Evolutionary conservation across 805 yeast species (phyloP), one percentile per base, ranked within the genome.

Genomic region (Brettanomyces anomalus): DNA sequence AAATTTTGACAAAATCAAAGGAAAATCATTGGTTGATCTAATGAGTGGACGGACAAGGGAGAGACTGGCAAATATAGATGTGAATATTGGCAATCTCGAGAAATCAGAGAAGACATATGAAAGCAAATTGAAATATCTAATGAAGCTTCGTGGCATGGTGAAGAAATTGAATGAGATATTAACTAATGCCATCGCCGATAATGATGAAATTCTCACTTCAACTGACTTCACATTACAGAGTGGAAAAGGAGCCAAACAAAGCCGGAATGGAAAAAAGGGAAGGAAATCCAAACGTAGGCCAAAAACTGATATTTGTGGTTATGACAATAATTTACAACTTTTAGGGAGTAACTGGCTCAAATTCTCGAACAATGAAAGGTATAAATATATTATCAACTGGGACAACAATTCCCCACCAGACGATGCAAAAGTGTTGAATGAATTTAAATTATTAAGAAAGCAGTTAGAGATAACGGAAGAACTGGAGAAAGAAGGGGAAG

Each of bases 251-350:
- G 42, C 19, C 48, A 44, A 46, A 43, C 43, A 42, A 18, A 38
- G 41, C 19, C 33, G 43, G 20, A 50, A 40, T 39, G 54, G 50
- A 39, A 16, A n/a, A 8, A 26, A 48, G 5, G 54, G 49, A 28
- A 51, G 51, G 38, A 42, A 48, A 16, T 50, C 54, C 15, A 49
- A 45, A 34, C n/a, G 42, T 45, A 46, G 51, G 6, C 67, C 60
- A 43, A 72, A 66, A 43, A 45, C 67, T 20, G 81, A 77, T 34
- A 58, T 77, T 3, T 79, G 85, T 57, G 78, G 78, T 10, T 78
- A 65, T 53, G 75, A 76, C 44, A 21, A 44, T 5, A 36, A 44
- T 14, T 42, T 61, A 18, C 34, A 44, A n/a, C 37, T 53, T 6
- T 33, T 39, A n/a, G 53, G 51, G 14, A 32, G 33, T 4, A 45